These are phyloP conservation scores for Blastocystis sp. DNA, from an alignment of 352 stramenopile species.

Conservation along the genomic window DNA sequence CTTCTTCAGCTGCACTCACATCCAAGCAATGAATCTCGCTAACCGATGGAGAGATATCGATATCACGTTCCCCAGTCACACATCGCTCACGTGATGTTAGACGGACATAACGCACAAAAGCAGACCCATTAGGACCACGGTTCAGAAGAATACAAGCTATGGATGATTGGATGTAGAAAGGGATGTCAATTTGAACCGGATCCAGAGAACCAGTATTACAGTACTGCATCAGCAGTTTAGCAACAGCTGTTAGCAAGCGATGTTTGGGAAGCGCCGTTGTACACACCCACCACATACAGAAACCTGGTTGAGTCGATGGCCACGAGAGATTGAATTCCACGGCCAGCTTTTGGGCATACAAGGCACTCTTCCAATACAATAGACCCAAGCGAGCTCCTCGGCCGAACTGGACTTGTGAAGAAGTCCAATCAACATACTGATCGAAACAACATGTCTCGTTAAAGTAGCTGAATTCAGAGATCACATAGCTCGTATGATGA, in stretches of 20 bases:
- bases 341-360: neutral
- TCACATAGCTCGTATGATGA: neutral
- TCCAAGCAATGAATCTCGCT: too few relatives aligned
- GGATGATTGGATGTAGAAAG: neutral
- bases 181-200: neutral
- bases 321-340: neutral
- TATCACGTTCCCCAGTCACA: too few relatives aligned
- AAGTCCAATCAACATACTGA: conserved; percentile 17
- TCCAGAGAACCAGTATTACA: neutral
- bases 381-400: neutral
- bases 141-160: conserved; percentile 20
- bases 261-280: neutral
- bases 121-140: neutral
- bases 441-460: conserved; percentile 12
- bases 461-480: conserved; percentile 19
- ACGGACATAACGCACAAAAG: neutral
- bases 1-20: too few relatives aligned
- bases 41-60: too few relatives aligned
- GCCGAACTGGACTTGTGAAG: neutral
- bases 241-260: neutral
- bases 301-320: neutral
- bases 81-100: too few relatives aligned
- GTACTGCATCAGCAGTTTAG: neutral
- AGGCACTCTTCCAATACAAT: conserved; percentile 16
- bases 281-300: neutral